Base-by-base conservation (phyloP, 2,329 filamentous ascomycete species). In the Capronia epimyces region DNA sequence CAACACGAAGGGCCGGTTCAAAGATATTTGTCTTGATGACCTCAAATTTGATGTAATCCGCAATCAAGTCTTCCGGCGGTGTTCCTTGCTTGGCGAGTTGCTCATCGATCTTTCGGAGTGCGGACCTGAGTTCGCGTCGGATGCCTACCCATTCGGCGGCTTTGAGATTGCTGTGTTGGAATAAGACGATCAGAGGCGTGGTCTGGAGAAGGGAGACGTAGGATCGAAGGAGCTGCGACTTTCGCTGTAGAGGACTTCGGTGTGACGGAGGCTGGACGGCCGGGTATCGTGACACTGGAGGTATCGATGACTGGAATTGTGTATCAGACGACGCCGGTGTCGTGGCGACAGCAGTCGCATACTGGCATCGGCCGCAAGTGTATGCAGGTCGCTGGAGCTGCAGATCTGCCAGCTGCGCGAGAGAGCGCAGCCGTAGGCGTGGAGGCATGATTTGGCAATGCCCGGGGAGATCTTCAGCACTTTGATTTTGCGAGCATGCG, bases 1-100 rank as follows among this genome's bases (percentile, higher is more conserved):
- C 83, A 45, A 97, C 80, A 59, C 86, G 84, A 55, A 97, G 74
- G 1, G 91, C 90, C 15, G 87, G 82, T 59, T 84, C 83, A 66
- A 98, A 88, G 65, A 98, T 94, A 64, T 87, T 86, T 12, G 88
- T 93, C 65, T 93, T 85, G 49, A 98, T 75, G 21, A 95, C 87
- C 67, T 94, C 85, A 21, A 97, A 67, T 69, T 87, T 84, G 59
- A 93, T 77, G 32, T 75, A 71, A 1, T 79, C 70, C n/a, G 79
- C 76, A 27, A 88, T 66, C 1, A 66, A 55, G 16, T 68, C 64
- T 15, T 70, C 63, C 27, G 66, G 61, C 1, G 63, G 66, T 21
- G 72, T 67, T 4, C 71, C 69, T 16, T 69, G 70, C 8, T 74
- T 71, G 2, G 80, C 80, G 51, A 87, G 72, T 64, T 84, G 82